Evolutionary conservation across 495 filamentous ascomycete genomes (phyloP).

Genomic region (Parathielavia hyrcaniae): DNA sequence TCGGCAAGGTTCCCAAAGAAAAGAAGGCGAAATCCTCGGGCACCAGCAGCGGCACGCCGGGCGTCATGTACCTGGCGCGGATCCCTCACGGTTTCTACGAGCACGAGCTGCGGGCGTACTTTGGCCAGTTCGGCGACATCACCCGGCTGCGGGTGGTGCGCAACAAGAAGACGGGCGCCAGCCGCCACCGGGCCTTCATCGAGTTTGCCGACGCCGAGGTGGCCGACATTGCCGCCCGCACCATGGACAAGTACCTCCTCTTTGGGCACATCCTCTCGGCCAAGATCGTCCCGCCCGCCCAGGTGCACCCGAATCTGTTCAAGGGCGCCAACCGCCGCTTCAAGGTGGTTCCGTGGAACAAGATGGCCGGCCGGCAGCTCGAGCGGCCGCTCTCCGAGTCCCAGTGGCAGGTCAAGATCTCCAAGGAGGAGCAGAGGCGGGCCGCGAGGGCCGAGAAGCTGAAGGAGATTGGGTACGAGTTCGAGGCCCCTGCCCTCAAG

Average conservation of each 20-base stretch:
- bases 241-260: constrained; percentile 96
- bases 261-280: constrained; percentile 89
- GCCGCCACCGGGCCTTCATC: constrained; percentile 89
- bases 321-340: constrained; percentile 82
- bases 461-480: constrained; percentile 77
- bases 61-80: constrained; percentile 81
- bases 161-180: constrained; percentile 78
- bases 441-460: constrained; percentile 62
- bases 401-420: constrained; percentile 66
- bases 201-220: constrained; percentile 75
- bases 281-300: constrained; percentile 64
- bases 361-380: constrained; percentile 67
- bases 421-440: constrained; percentile 63
- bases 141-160: constrained; percentile 77
- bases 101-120: constrained; percentile 88
- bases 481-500: constrained; percentile 67
- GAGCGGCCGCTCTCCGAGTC: constrained; percentile 61
- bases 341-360: constrained; percentile 80
- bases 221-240: constrained; percentile 80
- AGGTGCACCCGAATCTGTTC: constrained; percentile 75
- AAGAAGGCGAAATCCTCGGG: constrained; percentile 34
- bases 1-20: constrained; percentile 59
- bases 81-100: constrained; percentile 96
- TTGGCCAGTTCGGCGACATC: constrained; percentile 89
- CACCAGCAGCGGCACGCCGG: constrained; percentile 50